phyloP scores from a whole-genome alignment of 108 stramenopile species.

The Parietichytrium sp. region DNA sequence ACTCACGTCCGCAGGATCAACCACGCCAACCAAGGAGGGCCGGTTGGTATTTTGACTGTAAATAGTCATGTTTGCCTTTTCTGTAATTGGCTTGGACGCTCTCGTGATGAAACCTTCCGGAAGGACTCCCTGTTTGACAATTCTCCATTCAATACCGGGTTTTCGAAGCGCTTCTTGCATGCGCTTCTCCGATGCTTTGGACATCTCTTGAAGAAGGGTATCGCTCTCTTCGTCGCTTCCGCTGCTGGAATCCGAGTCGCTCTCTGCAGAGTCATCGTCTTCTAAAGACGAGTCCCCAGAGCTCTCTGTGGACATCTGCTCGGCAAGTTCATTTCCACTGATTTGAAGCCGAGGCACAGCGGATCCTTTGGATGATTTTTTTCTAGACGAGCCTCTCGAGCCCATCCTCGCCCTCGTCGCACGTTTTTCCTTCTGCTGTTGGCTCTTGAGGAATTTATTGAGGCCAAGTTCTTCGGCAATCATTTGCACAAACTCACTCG shows the following conservation, averaged over 20 bases:
- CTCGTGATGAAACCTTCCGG: neutral
- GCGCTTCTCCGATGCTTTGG: too few species aligned
- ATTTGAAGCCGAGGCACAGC: neutral
- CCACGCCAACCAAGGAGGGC: slow-evolving; percentile 1
- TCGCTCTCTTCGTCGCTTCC: too few species aligned
- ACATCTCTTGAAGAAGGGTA: too few species aligned
- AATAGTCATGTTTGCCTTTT: neutral
- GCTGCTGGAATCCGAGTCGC: too few species aligned
- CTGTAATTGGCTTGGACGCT: neutral
- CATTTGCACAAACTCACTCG: neutral
- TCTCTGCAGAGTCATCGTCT: neutral
- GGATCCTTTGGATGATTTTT: too few species aligned
- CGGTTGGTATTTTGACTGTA: neutral
- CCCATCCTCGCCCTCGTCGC: too few species aligned
- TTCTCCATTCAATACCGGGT: slow-evolving; percentile 4
- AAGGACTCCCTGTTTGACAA: neutral
- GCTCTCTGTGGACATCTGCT: neutral
- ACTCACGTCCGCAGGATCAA: slow-evolving; percentile 23
- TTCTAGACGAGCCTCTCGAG: too few species aligned
- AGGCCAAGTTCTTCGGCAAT: neutral
- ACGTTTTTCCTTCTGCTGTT: neutral
- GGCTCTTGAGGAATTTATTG: too few species aligned
- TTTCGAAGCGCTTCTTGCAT: neutral
- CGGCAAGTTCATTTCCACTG: neutral
- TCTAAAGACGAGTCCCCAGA: neutral